phyloP scores from a whole-genome alignment of 441 rosid genomes.

The Brassica hybrid region DNA sequence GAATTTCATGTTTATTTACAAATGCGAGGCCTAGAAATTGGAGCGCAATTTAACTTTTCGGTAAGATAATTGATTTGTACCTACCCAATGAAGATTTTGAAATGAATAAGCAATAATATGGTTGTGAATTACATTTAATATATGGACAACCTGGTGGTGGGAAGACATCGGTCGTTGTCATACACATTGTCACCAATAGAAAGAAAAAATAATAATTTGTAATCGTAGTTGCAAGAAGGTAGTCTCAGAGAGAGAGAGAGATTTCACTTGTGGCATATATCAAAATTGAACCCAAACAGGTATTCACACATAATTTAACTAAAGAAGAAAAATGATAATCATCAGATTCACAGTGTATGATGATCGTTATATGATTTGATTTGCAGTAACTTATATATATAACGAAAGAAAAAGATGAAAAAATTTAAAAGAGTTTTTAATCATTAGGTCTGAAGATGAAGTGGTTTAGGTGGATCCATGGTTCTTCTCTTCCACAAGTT shows the following conservation, averaged over 20 bases:
- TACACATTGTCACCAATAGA: no score
- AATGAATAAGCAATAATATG: no score
- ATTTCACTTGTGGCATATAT: background rate
- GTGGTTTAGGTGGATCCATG: constrained; percentile 75
- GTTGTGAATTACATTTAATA: constrained; percentile 34
- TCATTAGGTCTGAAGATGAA: constrained; percentile 52
- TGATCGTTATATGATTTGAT: constrained; percentile 14
- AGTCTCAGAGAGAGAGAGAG: no score
- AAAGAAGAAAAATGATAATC: background rate
- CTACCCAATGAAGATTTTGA: constrained; percentile 21
- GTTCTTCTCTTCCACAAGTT: constrained; percentile 93
- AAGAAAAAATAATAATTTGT: no score
- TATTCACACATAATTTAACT: constrained; percentile 26
- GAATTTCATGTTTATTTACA: no score
- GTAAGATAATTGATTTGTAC: constrained; percentile 29
- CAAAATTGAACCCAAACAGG: constrained; percentile 4
- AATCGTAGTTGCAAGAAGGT: no score
- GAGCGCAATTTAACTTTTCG: no score
- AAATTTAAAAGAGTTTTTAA: background rate
- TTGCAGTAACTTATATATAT: background rate
- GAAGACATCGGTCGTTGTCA: constrained; percentile 24
- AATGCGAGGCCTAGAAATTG: no score
- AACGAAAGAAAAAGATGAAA: no score
- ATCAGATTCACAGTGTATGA: constrained; percentile 15
- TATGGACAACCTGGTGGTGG: constrained; percentile 31